A percentile compares a stretch with the other conserved stretches of the same genome.
These are phyloP conservation scores for Suhomyces panamericanus DNA, from an alignment of 1,139 yeast genomes.

Conservation along the genomic window DNA sequence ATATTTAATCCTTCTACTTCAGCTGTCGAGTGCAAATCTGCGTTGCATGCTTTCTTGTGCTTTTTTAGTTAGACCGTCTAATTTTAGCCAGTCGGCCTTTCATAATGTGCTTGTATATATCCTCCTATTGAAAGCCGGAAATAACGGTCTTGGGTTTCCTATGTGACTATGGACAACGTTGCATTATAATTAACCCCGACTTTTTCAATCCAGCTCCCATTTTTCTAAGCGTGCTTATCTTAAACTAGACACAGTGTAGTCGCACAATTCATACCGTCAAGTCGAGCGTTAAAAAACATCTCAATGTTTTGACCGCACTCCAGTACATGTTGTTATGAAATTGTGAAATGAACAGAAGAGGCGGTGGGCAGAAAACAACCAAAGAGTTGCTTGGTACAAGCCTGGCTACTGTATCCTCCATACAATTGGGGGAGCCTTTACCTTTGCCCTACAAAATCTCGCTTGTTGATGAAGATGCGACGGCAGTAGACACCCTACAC, in stretches of 20 bases:
- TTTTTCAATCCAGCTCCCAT: too few species aligned
- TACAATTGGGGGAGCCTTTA: constrained; percentile 35
- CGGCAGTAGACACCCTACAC: constrained; percentile 18
- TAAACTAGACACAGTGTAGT: neutral
- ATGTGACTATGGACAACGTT: too few species aligned
- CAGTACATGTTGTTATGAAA: constrained; percentile 5
- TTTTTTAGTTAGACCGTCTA: too few species aligned
- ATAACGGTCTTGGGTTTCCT: too few species aligned
- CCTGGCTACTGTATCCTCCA: neutral
- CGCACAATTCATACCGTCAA: neutral
- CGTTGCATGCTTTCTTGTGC: too few species aligned
- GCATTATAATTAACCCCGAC: too few species aligned
- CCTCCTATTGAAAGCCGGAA: too few species aligned
- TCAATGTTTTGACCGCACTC: neutral
- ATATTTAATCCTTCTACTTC: too few species aligned
- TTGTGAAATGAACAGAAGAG: constrained; percentile 8
- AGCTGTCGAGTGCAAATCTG: too few species aligned
- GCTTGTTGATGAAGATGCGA: constrained; percentile 18
- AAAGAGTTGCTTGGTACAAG: neutral
- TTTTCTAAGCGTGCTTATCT: too few species aligned
- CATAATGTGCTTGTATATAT: too few species aligned
- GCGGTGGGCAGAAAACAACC: constrained; percentile 4
- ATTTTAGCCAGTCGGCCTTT: too few species aligned
- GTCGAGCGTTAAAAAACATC: constrained; percentile 4
- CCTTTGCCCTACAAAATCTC: constrained; percentile 34